These are phyloP conservation scores for Camelina neglecta DNA, from an alignment of 345 rosid genomes.

Conservation along the genomic window DNA sequence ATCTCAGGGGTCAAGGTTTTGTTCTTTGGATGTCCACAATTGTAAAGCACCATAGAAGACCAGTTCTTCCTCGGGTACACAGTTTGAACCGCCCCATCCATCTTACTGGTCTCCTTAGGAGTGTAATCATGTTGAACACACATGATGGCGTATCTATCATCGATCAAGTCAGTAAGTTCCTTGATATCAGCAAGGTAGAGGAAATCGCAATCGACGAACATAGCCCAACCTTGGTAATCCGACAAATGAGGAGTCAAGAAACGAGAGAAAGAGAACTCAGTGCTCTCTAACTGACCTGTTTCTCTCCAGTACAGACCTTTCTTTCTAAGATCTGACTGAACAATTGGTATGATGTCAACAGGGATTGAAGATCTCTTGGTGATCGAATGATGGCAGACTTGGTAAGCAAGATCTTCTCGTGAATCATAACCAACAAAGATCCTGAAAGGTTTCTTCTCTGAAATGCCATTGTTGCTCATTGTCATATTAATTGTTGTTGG, in stretches of 20 bases:
- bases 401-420: conserved; percentile 76
- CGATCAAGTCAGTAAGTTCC: conserved; percentile 68
- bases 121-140: conserved; percentile 94
- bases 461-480: too few species aligned
- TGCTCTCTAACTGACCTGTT: conserved; percentile 82
- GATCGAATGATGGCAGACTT: conserved; percentile 85
- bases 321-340: conserved; percentile 80
- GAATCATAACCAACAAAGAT: conserved; percentile 94
- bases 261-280: conserved; percentile 91
- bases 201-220: conserved; percentile 96
- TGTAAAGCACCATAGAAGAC: conserved; percentile 98
- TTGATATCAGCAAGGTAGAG: conserved; percentile 86
- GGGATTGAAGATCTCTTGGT: conserved; percentile 80
- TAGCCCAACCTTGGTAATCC: conserved; percentile 83
- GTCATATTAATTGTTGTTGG: too few species aligned
- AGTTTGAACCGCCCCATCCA: conserved; percentile 96
- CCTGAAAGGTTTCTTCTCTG: conserved; percentile 49
- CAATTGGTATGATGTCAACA: conserved; percentile 72
- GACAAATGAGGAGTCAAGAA: conserved; percentile 89
- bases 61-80: conserved; percentile 96
- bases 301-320: conserved; percentile 81
- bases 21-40: conserved; percentile 92
- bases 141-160: conserved; percentile 89
- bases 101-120: conserved; percentile 88
- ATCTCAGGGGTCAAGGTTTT: conserved; percentile 64